phyloP scores from a whole-genome alignment of 148 eudicot genomes.

The Mesembryanthemum crystallinum region DNA sequence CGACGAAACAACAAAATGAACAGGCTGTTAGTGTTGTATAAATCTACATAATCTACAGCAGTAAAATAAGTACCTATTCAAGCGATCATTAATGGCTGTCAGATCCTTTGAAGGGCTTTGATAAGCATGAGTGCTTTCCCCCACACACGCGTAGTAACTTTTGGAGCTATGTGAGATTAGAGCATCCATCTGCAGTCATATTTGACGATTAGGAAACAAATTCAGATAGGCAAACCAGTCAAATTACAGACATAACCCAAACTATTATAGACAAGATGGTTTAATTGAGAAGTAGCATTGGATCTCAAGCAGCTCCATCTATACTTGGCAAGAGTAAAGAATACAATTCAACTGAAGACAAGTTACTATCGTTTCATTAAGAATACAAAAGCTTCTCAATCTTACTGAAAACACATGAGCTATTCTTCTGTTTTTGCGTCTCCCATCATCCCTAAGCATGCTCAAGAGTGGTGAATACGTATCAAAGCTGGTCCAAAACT shows the following conservation, averaged over 20 bases:
- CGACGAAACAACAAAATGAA: too few species aligned
- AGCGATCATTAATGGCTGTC: slow-evolving; percentile 82
- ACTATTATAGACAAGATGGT: too few species aligned
- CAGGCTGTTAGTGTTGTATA: too few species aligned
- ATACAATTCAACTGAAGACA: neutral
- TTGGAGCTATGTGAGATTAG: slow-evolving; percentile 78
- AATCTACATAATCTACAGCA: neutral
- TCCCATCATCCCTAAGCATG: neutral
- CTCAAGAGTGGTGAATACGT: neutral
- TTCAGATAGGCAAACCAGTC: slow-evolving; percentile 10
- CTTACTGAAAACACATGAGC: neutral
- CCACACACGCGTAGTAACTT: slow-evolving; percentile 98
- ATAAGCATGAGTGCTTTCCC: slow-evolving; percentile 98
- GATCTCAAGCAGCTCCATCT: neutral
- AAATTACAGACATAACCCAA: neutral
- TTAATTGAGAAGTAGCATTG: neutral
- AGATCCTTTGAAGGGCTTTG: slow-evolving; percentile 99
- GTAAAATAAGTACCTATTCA: slow-evolving; percentile 61
- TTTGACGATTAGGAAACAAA: neutral
- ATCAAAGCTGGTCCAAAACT: neutral
- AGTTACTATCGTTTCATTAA: neutral
- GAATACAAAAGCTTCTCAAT: neutral
- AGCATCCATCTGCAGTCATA: slow-evolving; percentile 72
- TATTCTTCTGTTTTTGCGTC: neutral
- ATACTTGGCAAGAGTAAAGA: neutral